Percentiles rank a stretch among this genome's conserved stretches.
phyloP scores from a whole-genome alignment of 2,329 filamentous ascomycete species.

The Talaromyces sp. region DNA sequence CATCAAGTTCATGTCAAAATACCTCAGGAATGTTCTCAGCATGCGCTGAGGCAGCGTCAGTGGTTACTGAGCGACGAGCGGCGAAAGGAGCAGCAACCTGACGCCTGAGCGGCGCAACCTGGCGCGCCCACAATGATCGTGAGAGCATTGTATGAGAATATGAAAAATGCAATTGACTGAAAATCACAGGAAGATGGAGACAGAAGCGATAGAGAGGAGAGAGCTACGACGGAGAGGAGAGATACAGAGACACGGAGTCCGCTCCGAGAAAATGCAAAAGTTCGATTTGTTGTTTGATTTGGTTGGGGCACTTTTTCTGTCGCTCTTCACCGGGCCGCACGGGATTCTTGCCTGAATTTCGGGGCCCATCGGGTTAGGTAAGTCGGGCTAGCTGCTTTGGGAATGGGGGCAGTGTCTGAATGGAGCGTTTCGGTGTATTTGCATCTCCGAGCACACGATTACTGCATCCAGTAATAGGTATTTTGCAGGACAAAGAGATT shows the following conservation, averaged over 20 bases:
- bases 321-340: conserved; percentile 4
- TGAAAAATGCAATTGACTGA: conserved; percentile 1
- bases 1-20: background rate
- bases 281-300: background rate
- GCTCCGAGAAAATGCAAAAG: conserved; percentile 6
- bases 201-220: conserved; percentile 6
- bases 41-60: conserved; percentile 87
- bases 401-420: background rate
- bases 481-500: no score
- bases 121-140: conserved; percentile 61
- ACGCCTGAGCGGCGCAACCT: conserved; percentile 53
- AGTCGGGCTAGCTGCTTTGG: background rate
- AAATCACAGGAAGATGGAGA: conserved; percentile 17
- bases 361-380: conserved; percentile 8
- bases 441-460: background rate
- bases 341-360: background rate
- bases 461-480: no score
- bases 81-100: conserved; percentile 40
- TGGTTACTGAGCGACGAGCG: conserved; percentile 77
- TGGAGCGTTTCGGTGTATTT: background rate
- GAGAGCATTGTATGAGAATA: conserved; percentile 56
- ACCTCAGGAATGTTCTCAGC: conserved; percentile 73
- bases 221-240: background rate
- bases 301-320: conserved; percentile 2
- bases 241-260: conserved; percentile 2